Evolutionary conservation across 2,329 filamentous ascomycete species (phyloP).

Genomic region (Pestalotiopsis sp.): DNA sequence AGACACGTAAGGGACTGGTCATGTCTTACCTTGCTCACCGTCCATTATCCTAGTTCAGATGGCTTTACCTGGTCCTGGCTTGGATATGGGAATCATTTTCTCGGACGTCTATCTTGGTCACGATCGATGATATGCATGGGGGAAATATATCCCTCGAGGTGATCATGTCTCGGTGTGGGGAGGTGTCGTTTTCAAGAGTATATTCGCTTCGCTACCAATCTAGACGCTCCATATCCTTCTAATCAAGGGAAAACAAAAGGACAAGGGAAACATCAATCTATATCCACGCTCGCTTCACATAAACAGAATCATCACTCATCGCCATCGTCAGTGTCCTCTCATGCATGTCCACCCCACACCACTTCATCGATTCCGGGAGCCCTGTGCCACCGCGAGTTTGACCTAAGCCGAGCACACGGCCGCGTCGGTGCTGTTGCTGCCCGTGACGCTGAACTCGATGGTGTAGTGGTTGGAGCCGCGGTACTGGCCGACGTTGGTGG

Average conservation of each 20-base stretch:
- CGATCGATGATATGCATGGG: too few relatives aligned
- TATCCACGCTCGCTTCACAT: not conserved
- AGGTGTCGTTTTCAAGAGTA: not conserved
- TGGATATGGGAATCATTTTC: too few relatives aligned
- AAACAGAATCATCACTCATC: not conserved
- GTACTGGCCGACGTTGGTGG: conserved; percentile 19
- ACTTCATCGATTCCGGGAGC: too few relatives aligned
- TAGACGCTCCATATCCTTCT: not conserved
- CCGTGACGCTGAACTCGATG: conserved; percentile 26
- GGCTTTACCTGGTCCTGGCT: too few relatives aligned
- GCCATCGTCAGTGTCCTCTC: not conserved
- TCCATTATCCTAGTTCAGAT: not conserved
- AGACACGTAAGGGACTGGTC: not conserved
- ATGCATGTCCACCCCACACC: not conserved
- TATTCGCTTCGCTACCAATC: not conserved
- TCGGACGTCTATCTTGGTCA: too few relatives aligned
- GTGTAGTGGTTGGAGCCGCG: conserved; percentile 31
- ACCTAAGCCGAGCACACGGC: not conserved
- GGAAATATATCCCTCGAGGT: too few relatives aligned
- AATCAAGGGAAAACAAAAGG: not conserved
- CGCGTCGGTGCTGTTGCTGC: conserved; percentile 20
- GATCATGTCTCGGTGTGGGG: too few relatives aligned
- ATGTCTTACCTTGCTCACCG: not conserved
- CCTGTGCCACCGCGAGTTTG: too few relatives aligned
- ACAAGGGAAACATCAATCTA: not conserved